A percentile compares a stretch with the other conserved stretches of the same genome.
Conservation (phyloP, 495 filamentous ascomycete genomes). For the Baudoinia panamericana region DNA sequence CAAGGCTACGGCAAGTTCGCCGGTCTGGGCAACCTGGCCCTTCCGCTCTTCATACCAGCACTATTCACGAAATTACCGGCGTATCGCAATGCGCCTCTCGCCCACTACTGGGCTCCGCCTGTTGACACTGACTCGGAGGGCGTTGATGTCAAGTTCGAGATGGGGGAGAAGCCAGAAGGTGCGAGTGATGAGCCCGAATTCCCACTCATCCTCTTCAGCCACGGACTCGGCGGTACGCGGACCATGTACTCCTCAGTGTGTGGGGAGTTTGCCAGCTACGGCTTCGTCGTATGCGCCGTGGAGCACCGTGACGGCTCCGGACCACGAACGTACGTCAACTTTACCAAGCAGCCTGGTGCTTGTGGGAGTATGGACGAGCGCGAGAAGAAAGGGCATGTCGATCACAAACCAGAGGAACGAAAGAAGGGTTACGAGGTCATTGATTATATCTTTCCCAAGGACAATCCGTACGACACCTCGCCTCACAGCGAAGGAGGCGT, state of each 20-base stretch:
- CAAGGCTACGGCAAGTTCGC: constrained; percentile 44
- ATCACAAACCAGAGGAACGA: constrained; percentile 25
- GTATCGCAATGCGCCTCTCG: constrained; percentile 38
- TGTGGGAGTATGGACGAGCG: constrained; percentile 20
- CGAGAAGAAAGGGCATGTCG: constrained; percentile 21
- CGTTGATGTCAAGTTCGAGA: constrained; percentile 23
- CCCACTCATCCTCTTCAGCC: constrained; percentile 35
- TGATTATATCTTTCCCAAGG: constrained; percentile 35
- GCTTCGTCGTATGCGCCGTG: constrained; percentile 35
- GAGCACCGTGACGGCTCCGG: constrained; percentile 36
- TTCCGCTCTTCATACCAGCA: constrained; percentile 36
- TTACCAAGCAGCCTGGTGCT: constrained; percentile 20
- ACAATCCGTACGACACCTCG: constrained; percentile 31
- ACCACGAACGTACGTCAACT: constrained; percentile 32
- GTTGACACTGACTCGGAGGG: constrained; percentile 20
- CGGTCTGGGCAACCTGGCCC: constrained; percentile 31
- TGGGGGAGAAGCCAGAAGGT: constrained; percentile 22
- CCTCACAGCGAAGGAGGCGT: constrained; percentile 31
- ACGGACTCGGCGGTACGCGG: constrained; percentile 34
- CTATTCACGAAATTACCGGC: constrained; percentile 47
- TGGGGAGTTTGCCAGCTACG: constrained; percentile 35
- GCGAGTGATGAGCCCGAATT: constrained; percentile 27
- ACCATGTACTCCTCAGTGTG: constrained; percentile 35
- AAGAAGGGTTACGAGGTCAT: constrained; percentile 25
- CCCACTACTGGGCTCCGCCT: constrained; percentile 32